These are phyloP conservation scores for Alternaria gaisen DNA, from an alignment of 2,329 filamentous ascomycete species.

Conservation along the genomic window DNA sequence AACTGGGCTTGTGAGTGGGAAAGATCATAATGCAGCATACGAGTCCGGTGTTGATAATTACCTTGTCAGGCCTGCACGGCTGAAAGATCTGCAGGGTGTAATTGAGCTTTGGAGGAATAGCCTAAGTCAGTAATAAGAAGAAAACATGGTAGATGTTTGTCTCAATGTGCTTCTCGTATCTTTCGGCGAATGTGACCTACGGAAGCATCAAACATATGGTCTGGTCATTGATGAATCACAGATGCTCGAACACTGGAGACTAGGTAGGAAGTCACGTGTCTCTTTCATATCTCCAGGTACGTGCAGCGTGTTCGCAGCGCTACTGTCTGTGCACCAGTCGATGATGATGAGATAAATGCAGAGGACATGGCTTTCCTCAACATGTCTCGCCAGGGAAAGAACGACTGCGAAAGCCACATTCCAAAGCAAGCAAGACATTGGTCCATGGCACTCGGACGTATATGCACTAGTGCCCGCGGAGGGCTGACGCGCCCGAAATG, in stretches of 20 bases:
- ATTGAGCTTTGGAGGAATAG: slow-evolving; percentile 10
- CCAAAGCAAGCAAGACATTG: neutral
- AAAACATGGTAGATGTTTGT: neutral
- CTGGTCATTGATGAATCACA: neutral
- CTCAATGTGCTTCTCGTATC: neutral
- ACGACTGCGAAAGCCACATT: neutral
- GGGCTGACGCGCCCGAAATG: neutral
- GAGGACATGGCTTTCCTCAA: neutral
- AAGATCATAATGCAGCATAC: slow-evolving; percentile 16
- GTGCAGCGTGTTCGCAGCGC: neutral
- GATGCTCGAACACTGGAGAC: too few relatives aligned
- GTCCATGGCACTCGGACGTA: neutral
- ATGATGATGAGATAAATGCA: neutral
- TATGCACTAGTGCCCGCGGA: slow-evolving; percentile 6
- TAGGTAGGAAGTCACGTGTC: neutral
- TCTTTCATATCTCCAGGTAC: neutral
- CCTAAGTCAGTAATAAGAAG: neutral
- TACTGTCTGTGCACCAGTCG: neutral
- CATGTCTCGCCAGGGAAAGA: neutral
- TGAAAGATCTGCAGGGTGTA: slow-evolving; percentile 8
- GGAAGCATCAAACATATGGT: neutral
- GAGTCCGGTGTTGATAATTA: slow-evolving; percentile 15
- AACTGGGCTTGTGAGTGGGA: slow-evolving; percentile 13
- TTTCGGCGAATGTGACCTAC: neutral
- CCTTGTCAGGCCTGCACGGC: slow-evolving; percentile 8